Evolutionary conservation across 495 filamentous ascomycete species (phyloP).

Genomic region (Viridothelium virens): DNA sequence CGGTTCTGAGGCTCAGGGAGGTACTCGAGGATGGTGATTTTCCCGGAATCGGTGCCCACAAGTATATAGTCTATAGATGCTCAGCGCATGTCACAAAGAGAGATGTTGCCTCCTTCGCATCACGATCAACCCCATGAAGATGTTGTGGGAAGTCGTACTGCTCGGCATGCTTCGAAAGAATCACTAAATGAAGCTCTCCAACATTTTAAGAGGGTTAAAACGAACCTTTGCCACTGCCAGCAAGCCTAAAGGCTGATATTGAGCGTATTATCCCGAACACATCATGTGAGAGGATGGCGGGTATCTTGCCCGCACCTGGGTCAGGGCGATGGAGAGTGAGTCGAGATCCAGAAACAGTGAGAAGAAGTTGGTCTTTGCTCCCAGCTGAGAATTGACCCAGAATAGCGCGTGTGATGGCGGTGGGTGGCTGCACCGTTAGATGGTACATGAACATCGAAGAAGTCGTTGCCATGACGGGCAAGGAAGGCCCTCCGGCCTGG

Average conservation of each 20-base stretch:
- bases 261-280: slow-evolving; percentile 90
- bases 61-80: slow-evolving; percentile 80
- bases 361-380: slow-evolving; percentile 92
- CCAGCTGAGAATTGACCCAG: slow-evolving; percentile 72
- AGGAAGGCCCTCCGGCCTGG: slow-evolving; percentile 16
- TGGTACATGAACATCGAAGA: slow-evolving; percentile 98
- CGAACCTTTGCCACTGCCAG: slow-evolving; percentile 96
- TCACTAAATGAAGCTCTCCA: slow-evolving; percentile 76
- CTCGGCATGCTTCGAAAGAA: slow-evolving; percentile 60
- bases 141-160: slow-evolving; percentile 39
- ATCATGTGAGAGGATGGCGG: slow-evolving; percentile 79
- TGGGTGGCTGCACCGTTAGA: slow-evolving; percentile 84
- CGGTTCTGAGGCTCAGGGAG: slow-evolving; percentile 67
- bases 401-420: slow-evolving; percentile 80
- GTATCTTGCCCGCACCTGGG: slow-evolving; percentile 73
- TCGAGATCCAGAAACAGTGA: slow-evolving; percentile 85
- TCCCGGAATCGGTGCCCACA: slow-evolving; percentile 88
- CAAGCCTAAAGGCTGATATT: slow-evolving; percentile 78
- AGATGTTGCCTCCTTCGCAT: slow-evolving; percentile 15
- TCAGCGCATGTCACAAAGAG: slow-evolving; percentile 52
- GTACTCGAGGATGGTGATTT: slow-evolving; percentile 91
- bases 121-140: neutral
- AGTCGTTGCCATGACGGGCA: slow-evolving; percentile 81
- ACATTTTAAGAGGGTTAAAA: neutral
- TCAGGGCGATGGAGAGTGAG: slow-evolving; percentile 66